A percentile compares a stretch with the other conserved stretches of the same genome.
These are phyloP conservation scores for Kwoniella sp. DNA, from an alignment of 768 basidiomycete species.

Conservation along the genomic window DNA sequence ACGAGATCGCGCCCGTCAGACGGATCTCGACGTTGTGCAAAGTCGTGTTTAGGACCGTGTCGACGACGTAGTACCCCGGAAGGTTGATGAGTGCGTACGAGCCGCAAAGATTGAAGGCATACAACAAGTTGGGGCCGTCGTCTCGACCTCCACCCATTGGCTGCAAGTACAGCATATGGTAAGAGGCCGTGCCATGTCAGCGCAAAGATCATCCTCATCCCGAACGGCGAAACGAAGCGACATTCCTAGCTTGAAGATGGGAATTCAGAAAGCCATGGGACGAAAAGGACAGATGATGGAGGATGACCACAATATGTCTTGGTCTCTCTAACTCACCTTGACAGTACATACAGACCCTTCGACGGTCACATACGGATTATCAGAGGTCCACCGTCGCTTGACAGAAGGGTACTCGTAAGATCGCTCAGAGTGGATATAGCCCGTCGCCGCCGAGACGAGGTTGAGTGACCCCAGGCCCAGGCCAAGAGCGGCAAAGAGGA, in stretches of 20 bases:
- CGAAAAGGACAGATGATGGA: too few species aligned
- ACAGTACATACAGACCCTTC: constrained; percentile 28
- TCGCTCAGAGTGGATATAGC: constrained; percentile 19
- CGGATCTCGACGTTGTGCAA: constrained; percentile 58
- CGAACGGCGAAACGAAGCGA: neutral
- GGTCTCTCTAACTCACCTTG: constrained; percentile 30
- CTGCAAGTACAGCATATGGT: too few species aligned
- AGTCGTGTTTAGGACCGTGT: constrained; percentile 58
- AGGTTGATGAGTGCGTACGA: constrained; percentile 32
- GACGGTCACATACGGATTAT: constrained; percentile 32
- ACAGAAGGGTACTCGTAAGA: constrained; percentile 1
- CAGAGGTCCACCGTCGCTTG: constrained; percentile 15
- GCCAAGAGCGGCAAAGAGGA: neutral
- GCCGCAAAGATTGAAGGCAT: constrained; percentile 33
- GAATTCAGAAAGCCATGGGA: too few species aligned
- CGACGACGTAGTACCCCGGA: constrained; percentile 51
- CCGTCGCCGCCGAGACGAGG: constrained; percentile 14
- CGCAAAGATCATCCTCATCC: neutral
- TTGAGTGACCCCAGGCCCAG: constrained; percentile 6
- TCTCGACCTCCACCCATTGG: constrained; percentile 30
- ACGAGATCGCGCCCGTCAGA: constrained; percentile 55
- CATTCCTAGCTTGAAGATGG: too few species aligned
- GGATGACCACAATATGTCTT: too few species aligned
- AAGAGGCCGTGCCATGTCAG: too few species aligned
- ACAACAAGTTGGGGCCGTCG: constrained; percentile 32